phyloP scores from a whole-genome alignment of 352 stramenopile genomes.

The Pythium grandisporangium region DNA sequence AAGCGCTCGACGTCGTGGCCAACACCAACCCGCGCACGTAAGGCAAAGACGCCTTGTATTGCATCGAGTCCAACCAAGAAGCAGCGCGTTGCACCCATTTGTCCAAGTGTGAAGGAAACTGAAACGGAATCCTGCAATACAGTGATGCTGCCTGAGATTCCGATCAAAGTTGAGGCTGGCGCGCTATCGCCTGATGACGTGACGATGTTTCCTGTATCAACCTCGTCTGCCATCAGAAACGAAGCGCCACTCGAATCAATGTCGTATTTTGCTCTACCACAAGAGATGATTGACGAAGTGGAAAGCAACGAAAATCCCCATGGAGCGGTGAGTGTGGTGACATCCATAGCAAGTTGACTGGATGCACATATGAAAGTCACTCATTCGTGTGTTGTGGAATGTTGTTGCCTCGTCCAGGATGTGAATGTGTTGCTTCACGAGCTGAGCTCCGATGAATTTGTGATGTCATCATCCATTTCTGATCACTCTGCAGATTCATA shows the following conservation, averaged over 20 bases:
- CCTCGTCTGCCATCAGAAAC: too few relatives aligned
- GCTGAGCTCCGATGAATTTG: slow-evolving; percentile 5
- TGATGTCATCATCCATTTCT: slow-evolving; percentile 10
- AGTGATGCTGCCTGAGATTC: too few relatives aligned
- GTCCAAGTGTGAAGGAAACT: too few relatives aligned
- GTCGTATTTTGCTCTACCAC: slow-evolving; percentile 4
- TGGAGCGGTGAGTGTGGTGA: too few relatives aligned
- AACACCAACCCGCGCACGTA: background rate
- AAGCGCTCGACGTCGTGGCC: slow-evolving; percentile 13
- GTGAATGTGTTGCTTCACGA: slow-evolving; percentile 3
- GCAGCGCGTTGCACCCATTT: too few relatives aligned
- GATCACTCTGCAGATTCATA: too few relatives aligned
- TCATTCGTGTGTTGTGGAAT: too few relatives aligned
- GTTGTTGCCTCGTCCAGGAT: background rate
- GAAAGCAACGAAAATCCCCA: too few relatives aligned
- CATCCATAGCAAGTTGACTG: too few relatives aligned
- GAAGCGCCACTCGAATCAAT: background rate
- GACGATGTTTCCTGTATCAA: slow-evolving; percentile 10
- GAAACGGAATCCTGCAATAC: too few relatives aligned
- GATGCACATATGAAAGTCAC: too few relatives aligned
- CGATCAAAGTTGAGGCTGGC: slow-evolving; percentile 9
- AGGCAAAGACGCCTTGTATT: background rate
- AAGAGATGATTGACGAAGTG: slow-evolving; percentile 8
- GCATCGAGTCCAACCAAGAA: too few relatives aligned
- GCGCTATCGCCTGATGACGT: slow-evolving; percentile 25